Conservation (phyloP, 2,329 filamentous ascomycete species). For the Acephala macrosclerotiorum region DNA sequence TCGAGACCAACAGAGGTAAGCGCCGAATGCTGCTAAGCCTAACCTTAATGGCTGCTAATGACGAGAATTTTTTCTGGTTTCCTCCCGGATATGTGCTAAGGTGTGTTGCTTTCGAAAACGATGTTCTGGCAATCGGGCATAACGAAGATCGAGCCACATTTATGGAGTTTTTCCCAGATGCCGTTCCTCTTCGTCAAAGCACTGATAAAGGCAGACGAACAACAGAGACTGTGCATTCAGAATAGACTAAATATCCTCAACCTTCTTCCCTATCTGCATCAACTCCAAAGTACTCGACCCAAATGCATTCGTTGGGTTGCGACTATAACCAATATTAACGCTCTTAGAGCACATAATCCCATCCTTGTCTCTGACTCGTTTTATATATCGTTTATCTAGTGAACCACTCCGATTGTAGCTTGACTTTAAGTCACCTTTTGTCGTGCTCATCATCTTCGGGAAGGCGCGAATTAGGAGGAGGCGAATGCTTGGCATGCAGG, state of each 20-base stretch:
- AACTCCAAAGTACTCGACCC: background rate
- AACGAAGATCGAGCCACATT: no score
- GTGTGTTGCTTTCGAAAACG: no score
- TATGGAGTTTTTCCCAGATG: no score
- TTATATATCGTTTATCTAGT: background rate
- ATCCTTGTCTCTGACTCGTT: background rate
- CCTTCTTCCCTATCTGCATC: background rate
- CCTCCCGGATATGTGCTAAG: no score
- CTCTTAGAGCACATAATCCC: background rate
- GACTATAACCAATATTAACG: background rate
- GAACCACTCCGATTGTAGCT: background rate
- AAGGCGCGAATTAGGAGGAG: constrained; percentile 34
- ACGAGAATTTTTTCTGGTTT: no score
- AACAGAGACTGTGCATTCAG: no score
- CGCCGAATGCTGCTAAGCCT: no score
- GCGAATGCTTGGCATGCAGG: constrained; percentile 38
- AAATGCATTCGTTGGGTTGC: background rate
- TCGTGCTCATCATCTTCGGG: constrained; percentile 31
- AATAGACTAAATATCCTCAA: background rate
- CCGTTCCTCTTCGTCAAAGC: no score
- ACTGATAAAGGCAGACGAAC: background rate
- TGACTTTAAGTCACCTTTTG: background rate
- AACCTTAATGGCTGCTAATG: no score
- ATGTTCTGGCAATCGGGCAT: no score
- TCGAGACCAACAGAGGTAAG: no score